Percentiles rank a stretch among this genome's conserved stretches.
Evolutionary conservation across 2,329 filamentous ascomycete species (phyloP).

Genomic region (Clarireedia homoeocarpa): DNA sequence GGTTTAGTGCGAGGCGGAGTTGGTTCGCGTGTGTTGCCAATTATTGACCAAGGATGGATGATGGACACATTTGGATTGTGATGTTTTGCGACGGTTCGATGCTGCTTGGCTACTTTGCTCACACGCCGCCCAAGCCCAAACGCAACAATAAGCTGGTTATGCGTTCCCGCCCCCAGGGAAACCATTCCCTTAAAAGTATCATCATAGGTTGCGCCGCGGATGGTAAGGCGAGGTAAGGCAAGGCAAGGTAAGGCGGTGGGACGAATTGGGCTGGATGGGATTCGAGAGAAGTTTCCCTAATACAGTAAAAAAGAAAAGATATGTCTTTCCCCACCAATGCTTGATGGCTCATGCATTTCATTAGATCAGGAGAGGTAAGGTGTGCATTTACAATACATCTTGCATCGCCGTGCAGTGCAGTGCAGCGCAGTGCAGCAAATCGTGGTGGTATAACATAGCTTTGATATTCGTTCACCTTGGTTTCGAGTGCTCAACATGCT

Average conservation of each 20-base stretch:
- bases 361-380: not conserved
- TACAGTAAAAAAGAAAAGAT: not conserved
- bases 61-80: not conserved
- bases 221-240: not conserved
- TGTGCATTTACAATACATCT: not conserved
- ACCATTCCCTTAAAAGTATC: too few species aligned
- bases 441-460: not conserved
- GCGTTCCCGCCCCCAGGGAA: too few species aligned
- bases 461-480: not conserved
- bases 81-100: not conserved
- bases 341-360: not conserved
- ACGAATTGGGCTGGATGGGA: not conserved
- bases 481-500: too few species aligned
- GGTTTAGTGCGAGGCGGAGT: slow-evolving; percentile 13
- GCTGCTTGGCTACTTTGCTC: not conserved
- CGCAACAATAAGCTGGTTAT: not conserved
- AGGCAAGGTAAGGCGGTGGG: not conserved
- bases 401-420: not conserved
- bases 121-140: not conserved
- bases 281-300: not conserved
- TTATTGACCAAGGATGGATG: slow-evolving; percentile 1
- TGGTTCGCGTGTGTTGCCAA: slow-evolving; percentile 1
- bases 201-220: too few species aligned
- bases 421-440: not conserved
- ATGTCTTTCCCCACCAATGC: not conserved